Conservation (phyloP, 352 stramenopile genomes). For the Pythium guiyangense region DNA sequence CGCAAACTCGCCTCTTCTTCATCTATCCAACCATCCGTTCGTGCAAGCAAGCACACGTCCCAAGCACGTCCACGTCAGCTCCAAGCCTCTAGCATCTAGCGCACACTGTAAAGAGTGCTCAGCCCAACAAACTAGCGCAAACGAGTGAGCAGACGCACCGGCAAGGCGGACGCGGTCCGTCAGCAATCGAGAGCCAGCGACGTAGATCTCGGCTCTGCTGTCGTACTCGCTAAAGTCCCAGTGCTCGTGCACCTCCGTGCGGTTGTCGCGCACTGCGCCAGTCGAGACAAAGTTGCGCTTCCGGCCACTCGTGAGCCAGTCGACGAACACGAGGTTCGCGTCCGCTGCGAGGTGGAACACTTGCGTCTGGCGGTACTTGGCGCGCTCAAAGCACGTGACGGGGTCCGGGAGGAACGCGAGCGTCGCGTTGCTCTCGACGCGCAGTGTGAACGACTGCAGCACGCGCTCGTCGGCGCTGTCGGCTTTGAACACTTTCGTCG, state of each 20-base stretch:
- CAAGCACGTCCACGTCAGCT: background rate
- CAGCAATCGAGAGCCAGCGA: conserved; percentile 45
- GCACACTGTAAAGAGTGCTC: background rate
- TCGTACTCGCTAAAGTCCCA: conserved; percentile 82
- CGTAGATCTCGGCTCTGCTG: conserved; percentile 51
- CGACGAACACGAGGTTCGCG: conserved; percentile 71
- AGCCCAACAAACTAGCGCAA: too few relatives aligned
- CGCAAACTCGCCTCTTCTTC: conserved; percentile 63
- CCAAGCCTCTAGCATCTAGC: background rate
- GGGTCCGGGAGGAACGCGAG: conserved; percentile 74
- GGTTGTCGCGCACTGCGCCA: conserved; percentile 47
- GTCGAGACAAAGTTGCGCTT: conserved; percentile 76
- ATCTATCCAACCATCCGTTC: conserved; percentile 19
- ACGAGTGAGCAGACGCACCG: conserved; percentile 21
- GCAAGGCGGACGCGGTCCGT: conserved; percentile 63
- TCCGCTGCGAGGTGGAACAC: conserved; percentile 40
- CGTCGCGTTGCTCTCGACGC: conserved; percentile 45
- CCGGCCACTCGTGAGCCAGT: conserved; percentile 83
- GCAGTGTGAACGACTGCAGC: conserved; percentile 49
- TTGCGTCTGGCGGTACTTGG: conserved; percentile 68
- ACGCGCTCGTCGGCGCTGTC: conserved; percentile 36
- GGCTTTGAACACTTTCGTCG: conserved; percentile 87
- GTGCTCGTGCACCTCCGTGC: conserved; percentile 66
- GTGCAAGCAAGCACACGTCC: background rate
- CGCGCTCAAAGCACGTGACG: conserved; percentile 73